phyloP scores from a whole-genome alignment of 495 filamentous ascomycete genomes.

The Xylaria bambusicola region DNA sequence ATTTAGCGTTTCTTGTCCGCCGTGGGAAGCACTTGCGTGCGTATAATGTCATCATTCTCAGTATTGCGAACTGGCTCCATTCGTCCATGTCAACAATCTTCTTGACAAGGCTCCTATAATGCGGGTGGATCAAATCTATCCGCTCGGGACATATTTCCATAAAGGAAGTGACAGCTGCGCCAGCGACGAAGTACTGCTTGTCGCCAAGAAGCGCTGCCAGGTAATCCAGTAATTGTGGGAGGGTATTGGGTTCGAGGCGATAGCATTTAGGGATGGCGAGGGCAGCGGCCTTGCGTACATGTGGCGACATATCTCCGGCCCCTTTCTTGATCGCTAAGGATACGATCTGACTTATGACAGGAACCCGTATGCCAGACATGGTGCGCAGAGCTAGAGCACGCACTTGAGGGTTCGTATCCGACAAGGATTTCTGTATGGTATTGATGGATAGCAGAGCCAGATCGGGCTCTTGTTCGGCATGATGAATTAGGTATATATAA shows the following conservation, averaged over 20 bases:
- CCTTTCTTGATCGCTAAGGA: conserved; percentile 91
- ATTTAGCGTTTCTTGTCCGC: conserved; percentile 56
- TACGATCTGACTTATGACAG: conserved; percentile 99
- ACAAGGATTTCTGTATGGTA: conserved; percentile 95
- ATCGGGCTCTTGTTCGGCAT: conserved; percentile 94
- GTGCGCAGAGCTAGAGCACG: conserved; percentile 87
- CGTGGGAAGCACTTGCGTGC: conserved; percentile 85
- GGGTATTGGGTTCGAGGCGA: conserved; percentile 80
- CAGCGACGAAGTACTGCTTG: conserved; percentile 91
- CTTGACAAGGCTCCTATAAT: conserved; percentile 79
- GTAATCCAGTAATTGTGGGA: conserved; percentile 82
- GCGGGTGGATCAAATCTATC: conserved; percentile 84
- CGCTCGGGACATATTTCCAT: conserved; percentile 84
- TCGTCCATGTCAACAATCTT: conserved; percentile 99
- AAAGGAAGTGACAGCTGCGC: conserved; percentile 86
- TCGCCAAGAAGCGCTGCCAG: conserved; percentile 77
- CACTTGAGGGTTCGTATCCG: conserved; percentile 85
- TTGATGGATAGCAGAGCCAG: conserved; percentile 95
- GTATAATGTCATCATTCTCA: conserved; percentile 81
- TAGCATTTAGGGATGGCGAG: conserved; percentile 98
- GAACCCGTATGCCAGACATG: conserved; percentile 94
- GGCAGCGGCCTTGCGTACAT: conserved; percentile 89
- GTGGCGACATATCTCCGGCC: conserved; percentile 87
- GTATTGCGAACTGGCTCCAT: conserved; percentile 85
- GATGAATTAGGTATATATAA: conserved; percentile 94